phyloP scores from a whole-genome alignment of 2,329 filamentous ascomycete species.

The Clonostachys chloroleuca region DNA sequence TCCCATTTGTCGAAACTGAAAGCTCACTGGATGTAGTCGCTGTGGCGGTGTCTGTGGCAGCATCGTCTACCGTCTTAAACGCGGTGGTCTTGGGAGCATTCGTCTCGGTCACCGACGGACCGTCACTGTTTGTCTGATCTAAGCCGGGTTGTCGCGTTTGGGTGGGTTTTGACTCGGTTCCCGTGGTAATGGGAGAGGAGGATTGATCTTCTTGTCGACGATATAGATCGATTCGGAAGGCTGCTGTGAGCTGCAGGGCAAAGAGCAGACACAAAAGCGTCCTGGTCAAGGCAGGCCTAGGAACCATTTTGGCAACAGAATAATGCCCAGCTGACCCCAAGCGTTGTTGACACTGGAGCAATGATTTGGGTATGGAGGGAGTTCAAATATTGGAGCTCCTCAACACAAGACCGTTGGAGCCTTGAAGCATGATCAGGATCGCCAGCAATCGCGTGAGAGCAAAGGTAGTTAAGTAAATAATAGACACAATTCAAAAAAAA shows the following conservation, averaged over 20 bases:
- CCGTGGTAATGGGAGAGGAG: neutral
- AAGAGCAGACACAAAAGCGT: too few species aligned
- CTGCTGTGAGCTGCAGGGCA: conserved; percentile 27
- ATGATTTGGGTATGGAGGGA: too few species aligned
- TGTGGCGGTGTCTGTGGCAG: neutral
- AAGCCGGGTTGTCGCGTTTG: neutral
- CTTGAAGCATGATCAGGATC: too few species aligned
- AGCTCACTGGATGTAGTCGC: conserved; percentile 2
- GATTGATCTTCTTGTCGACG: conserved; percentile 23
- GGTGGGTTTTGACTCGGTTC: neutral
- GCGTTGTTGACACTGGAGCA: too few species aligned
- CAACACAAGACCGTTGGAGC: too few species aligned
- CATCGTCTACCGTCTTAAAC: neutral
- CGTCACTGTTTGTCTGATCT: conserved; percentile 3
- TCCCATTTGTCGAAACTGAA: conserved; percentile 7
- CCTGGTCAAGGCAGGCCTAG: too few species aligned
- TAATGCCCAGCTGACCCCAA: too few species aligned
- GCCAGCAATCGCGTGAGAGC: too few species aligned
- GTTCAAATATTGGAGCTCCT: too few species aligned
- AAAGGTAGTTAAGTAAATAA: too few species aligned
- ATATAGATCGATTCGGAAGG: conserved; percentile 21
- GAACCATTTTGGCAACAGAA: too few species aligned
- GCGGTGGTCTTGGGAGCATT: neutral
- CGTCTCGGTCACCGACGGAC: neutral
- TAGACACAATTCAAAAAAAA: too few species aligned